A percentile compares a stretch with the other conserved stretches of the same genome.
Conservation (phyloP, 441 rosid genomes). For the Macaranga tanarius region DNA sequence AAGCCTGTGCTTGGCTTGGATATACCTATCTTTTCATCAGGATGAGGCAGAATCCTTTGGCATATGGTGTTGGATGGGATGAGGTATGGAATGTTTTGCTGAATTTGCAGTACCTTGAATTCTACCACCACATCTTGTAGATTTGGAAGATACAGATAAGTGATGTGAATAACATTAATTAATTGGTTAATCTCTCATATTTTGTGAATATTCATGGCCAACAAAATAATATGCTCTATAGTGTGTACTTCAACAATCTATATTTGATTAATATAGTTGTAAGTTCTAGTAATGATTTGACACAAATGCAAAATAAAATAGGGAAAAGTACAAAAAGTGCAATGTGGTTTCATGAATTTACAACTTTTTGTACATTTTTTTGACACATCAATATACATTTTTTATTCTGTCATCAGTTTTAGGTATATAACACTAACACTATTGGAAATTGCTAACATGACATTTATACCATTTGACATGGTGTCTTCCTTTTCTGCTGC, state of each 20-base stretch:
- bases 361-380: too few species aligned
- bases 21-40: slow-evolving; percentile 96
- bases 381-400: too few species aligned
- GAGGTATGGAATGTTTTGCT: slow-evolving; percentile 55
- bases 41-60: slow-evolving; percentile 97
- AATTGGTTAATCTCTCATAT: neutral
- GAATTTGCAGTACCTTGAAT: neutral
- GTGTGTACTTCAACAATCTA: neutral
- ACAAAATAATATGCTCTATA: neutral
- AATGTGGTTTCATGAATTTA: too few species aligned
- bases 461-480: too few species aligned
- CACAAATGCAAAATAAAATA: too few species aligned
- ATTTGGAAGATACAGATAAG: slow-evolving; percentile 9
- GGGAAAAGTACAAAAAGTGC: too few species aligned
- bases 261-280: neutral
- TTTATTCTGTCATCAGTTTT: too few species aligned
- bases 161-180: neutral
- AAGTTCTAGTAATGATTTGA: too few species aligned
- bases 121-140: neutral
- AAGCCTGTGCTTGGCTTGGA: slow-evolving; percentile 99
- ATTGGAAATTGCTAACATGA: too few species aligned
- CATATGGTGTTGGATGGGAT: slow-evolving; percentile 99
- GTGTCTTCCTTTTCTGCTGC: too few species aligned
- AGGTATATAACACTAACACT: too few species aligned
- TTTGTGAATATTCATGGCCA: neutral